Conservation (phyloP, 495 filamentous ascomycete species). For the Mytilinidion resinicola region DNA sequence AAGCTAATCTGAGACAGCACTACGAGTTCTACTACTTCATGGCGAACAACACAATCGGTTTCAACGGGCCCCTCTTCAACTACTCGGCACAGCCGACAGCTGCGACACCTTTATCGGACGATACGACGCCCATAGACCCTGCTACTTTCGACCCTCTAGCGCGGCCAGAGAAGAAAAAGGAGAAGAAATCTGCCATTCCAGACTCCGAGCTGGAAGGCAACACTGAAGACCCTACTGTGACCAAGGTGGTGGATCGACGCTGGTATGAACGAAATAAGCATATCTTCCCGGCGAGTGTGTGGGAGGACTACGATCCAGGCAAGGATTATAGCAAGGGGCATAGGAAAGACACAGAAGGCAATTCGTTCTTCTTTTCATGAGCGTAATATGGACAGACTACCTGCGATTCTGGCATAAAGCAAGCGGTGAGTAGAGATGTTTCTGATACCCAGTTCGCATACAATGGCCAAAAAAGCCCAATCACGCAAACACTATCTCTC, state of each 20-base stretch:
- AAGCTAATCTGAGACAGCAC: conserved; percentile 51
- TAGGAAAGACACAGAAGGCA: conserved; percentile 76
- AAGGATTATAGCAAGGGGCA: conserved; percentile 78
- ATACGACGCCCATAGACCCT: conserved; percentile 5
- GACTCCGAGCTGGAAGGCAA: conserved; percentile 61
- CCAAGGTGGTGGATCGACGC: conserved; percentile 90
- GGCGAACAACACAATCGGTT: conserved; percentile 73
- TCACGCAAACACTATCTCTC: too few relatives aligned
- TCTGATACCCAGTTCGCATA: too few relatives aligned
- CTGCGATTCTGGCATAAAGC: too few relatives aligned
- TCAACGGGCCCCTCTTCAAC: conserved; percentile 69
- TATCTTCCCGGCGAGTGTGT: conserved; percentile 33
- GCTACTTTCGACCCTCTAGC: conserved; percentile 43
- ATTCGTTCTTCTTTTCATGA: conserved; percentile 83
- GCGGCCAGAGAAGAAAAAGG: conserved; percentile 40
- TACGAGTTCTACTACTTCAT: conserved; percentile 97
- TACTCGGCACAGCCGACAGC: conserved; percentile 51
- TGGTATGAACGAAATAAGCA: conserved; percentile 70
- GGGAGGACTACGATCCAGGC: conserved; percentile 90
- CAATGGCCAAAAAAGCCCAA: too few relatives aligned
- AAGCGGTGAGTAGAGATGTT: too few relatives aligned
- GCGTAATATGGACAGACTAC: background rate
- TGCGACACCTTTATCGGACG: conserved; percentile 17
- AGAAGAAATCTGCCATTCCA: conserved; percentile 6
- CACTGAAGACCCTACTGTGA: conserved; percentile 72